These are phyloP conservation scores for Leccinum barrowsii DNA, from an alignment of 768 basidiomycete species.

Conservation along the genomic window DNA sequence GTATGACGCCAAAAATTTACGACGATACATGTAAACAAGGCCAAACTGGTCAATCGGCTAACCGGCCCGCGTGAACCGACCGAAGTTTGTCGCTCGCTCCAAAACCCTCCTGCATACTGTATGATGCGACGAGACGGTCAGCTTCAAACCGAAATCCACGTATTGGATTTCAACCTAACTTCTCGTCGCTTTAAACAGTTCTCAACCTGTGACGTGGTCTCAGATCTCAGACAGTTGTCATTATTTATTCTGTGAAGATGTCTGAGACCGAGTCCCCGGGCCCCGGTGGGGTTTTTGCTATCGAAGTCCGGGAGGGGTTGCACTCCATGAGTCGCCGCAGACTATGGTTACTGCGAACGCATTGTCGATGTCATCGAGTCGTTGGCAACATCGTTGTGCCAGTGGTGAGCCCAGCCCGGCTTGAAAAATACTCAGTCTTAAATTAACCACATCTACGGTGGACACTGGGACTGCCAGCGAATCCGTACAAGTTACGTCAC, in stretches of 20 bases:
- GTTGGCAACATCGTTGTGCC: too few relatives aligned
- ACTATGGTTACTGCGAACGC: constrained; percentile 27
- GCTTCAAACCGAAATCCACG: not conserved
- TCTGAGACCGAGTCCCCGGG: too few relatives aligned
- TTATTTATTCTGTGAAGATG: not conserved
- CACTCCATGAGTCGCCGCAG: too few relatives aligned
- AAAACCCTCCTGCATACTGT: too few relatives aligned
- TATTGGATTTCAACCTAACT: not conserved
- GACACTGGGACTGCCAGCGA: not conserved
- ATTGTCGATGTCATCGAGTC: too few relatives aligned
- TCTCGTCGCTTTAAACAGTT: not conserved
- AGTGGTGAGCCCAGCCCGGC: too few relatives aligned
- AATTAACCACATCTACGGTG: too few relatives aligned
- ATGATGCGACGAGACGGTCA: not conserved
- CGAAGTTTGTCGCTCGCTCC: too few relatives aligned
- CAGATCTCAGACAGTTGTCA: not conserved
- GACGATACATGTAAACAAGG: constrained; percentile 10
- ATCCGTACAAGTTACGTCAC: not conserved
- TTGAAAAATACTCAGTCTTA: too few relatives aligned
- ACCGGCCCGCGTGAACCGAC: not conserved
- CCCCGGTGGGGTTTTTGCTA: too few relatives aligned
- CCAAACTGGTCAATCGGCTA: constrained; percentile 1
- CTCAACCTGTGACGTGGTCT: not conserved
- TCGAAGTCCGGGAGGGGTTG: too few relatives aligned
- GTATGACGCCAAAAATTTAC: constrained; percentile 12